A percentile compares a stretch with the other conserved stretches of the same genome.
phyloP scores from a whole-genome alignment of 768 basidiomycete species.

The Crepidotus variabilis region DNA sequence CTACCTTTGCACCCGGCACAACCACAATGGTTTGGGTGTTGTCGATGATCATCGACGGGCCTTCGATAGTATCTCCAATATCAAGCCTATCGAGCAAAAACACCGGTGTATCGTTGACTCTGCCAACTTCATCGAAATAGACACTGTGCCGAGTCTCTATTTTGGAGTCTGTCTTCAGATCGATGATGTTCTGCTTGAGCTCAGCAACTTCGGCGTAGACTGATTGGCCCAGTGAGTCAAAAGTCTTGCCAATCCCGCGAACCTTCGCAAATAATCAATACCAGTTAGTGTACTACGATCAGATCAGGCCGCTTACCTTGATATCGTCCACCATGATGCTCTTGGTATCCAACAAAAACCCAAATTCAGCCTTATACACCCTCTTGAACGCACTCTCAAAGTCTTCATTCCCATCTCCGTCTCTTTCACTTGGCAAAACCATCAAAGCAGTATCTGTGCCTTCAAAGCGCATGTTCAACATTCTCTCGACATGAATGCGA shows the following conservation, averaged over 20 bases:
- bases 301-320: conserved; percentile 47
- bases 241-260: conserved; percentile 88
- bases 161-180: conserved; percentile 28
- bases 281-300: not conserved
- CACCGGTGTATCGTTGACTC: conserved; percentile 78
- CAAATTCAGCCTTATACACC: conserved; percentile 84
- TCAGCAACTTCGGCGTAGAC: conserved; percentile 71
- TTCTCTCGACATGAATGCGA: conserved; percentile 72
- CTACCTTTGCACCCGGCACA: conserved; percentile 65
- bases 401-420: conserved; percentile 59
- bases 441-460: conserved; percentile 93
- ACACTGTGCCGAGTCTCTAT: conserved; percentile 59
- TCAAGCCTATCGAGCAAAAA: conserved; percentile 63
- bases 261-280: conserved; percentile 40
- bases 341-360: conserved; percentile 86
- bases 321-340: conserved; percentile 86
- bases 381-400: conserved; percentile 78
- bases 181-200: conserved; percentile 39
- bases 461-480: conserved; percentile 91
- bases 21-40: conserved; percentile 94
- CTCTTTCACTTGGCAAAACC: conserved; percentile 53
- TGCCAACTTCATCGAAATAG: conserved; percentile 79
- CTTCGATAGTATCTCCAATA: conserved; percentile 69
- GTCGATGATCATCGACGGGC: conserved; percentile 94
- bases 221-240: conserved; percentile 73